phyloP scores from a whole-genome alignment of 805 yeast species.

The Saturnispora mendoncae region DNA sequence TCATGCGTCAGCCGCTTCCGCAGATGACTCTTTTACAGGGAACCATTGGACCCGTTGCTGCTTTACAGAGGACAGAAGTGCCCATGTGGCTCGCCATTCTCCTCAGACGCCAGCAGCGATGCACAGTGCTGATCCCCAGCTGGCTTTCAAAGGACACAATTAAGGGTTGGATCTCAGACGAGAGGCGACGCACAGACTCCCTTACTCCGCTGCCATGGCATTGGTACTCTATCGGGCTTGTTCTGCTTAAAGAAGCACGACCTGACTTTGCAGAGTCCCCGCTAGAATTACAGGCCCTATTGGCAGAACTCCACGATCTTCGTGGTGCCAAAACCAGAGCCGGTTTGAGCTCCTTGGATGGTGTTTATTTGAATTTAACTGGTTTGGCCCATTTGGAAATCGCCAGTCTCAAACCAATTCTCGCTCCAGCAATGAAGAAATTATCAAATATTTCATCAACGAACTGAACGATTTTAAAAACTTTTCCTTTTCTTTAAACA shows the following conservation, averaged over 20 bases:
- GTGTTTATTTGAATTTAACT: slow-evolving; percentile 72
- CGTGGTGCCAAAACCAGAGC: slow-evolving; percentile 71
- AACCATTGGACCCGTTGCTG: slow-evolving; percentile 20
- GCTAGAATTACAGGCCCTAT: slow-evolving; percentile 55
- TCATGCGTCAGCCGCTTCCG: slow-evolving; percentile 7
- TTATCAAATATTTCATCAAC: slow-evolving; percentile 27
- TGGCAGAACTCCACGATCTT: slow-evolving; percentile 81
- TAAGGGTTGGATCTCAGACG: slow-evolving; percentile 36
- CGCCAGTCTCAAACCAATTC: slow-evolving; percentile 79
- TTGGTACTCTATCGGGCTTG: slow-evolving; percentile 78
- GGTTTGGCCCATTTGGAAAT: slow-evolving; percentile 78
- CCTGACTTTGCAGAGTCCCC: slow-evolving; percentile 75
- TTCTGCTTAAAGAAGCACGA: slow-evolving; percentile 54
- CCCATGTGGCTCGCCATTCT: slow-evolving; percentile 87
- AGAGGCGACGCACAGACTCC: slow-evolving; percentile 49
- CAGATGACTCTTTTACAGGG: slow-evolving; percentile 4
- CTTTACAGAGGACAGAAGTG: slow-evolving; percentile 59
- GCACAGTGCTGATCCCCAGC: slow-evolving; percentile 75
- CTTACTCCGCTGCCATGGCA: slow-evolving; percentile 59
- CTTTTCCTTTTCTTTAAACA: slow-evolving; percentile 23
- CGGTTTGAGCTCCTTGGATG: slow-evolving; percentile 73
- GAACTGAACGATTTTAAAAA: background rate
- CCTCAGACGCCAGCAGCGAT: slow-evolving; percentile 74
- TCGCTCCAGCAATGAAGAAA: slow-evolving; percentile 72
- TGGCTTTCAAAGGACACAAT: slow-evolving; percentile 45